Conservation (phyloP, 768 basidiomycete genomes). For the Wakefieldia striispora region DNA sequence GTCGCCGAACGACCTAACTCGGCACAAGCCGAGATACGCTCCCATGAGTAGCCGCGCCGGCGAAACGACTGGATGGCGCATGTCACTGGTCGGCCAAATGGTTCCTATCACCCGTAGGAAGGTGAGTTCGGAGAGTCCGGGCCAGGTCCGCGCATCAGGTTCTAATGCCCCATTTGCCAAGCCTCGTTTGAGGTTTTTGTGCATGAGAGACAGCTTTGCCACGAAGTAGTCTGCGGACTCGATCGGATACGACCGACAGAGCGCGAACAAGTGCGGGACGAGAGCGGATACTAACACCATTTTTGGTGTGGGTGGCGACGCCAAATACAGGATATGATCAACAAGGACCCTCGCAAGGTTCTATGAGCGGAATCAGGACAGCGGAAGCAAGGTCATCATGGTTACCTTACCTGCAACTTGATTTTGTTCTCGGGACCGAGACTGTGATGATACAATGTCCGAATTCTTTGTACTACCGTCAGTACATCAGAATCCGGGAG, state of each 20-base stretch:
- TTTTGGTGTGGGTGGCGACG: conserved; percentile 59
- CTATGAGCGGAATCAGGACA: conserved; percentile 38
- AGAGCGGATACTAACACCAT: conserved; percentile 62
- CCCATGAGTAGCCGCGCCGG: conserved; percentile 87
- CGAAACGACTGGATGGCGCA: conserved; percentile 85
- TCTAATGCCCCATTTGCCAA: conserved; percentile 65
- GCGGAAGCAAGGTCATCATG: background rate
- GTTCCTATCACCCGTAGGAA: conserved; percentile 78
- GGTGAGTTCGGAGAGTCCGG: conserved; percentile 76
- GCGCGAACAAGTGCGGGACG: conserved; percentile 73
- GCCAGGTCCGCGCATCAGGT: conserved; percentile 78
- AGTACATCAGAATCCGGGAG: conserved; percentile 72
- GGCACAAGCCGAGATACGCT: conserved; percentile 82
- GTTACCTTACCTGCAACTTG: conserved; percentile 74
- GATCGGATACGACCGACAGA: conserved; percentile 80
- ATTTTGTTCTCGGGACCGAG: conserved; percentile 88
- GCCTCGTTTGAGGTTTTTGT: conserved; percentile 88
- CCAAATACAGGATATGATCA: conserved; percentile 81
- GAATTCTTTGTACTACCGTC: conserved; percentile 84
- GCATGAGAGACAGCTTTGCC: conserved; percentile 83
- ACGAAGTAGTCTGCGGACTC: conserved; percentile 77
- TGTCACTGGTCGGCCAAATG: conserved; percentile 93
- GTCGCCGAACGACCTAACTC: conserved; percentile 73
- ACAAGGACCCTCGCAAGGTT: conserved; percentile 73
- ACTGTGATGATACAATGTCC: conserved; percentile 89